These are phyloP conservation scores for Balakata baccata DNA, from an alignment of 345 rosid genomes.

Conservation along the genomic window DNA sequence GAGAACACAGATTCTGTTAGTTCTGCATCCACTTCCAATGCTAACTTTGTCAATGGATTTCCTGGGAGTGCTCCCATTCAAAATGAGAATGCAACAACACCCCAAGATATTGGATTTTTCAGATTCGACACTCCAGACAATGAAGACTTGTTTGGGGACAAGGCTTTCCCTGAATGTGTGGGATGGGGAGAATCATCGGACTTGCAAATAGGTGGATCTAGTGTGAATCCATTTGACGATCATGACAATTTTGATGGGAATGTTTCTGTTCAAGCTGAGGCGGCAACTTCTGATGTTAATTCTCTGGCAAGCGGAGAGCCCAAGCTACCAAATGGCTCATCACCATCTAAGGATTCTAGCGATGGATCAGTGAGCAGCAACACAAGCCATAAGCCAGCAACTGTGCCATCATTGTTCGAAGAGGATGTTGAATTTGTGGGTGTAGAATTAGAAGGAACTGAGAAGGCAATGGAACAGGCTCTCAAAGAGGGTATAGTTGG, in stretches of 20 bases:
- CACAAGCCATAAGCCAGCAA: constrained; percentile 37
- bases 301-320: constrained; percentile 42
- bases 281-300: constrained; percentile 27
- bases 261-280: constrained; percentile 30
- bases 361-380: constrained; percentile 40
- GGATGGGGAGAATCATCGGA: constrained; percentile 71
- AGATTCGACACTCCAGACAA: constrained; percentile 53
- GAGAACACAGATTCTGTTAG: constrained; percentile 43
- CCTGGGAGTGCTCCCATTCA: constrained; percentile 24
- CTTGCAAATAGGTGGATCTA: constrained; percentile 56
- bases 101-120: constrained; percentile 43
- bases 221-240: constrained; percentile 66
- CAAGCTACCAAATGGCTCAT: constrained; percentile 51
- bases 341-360: constrained; percentile 35
- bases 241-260: constrained; percentile 39
- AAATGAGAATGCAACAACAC: constrained; percentile 36
- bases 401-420: constrained; percentile 42
- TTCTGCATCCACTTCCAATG: constrained; percentile 50
- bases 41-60: constrained; percentile 34
- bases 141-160: constrained; percentile 52
- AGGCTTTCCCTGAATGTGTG: constrained; percentile 78
- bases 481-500: constrained; percentile 92
- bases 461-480: constrained; percentile 94
- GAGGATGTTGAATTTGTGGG: constrained; percentile 89
- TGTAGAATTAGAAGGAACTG: constrained; percentile 83